Base-by-base conservation (phyloP, 257 asterid genomes). In the Solanum habrochaites region DNA sequence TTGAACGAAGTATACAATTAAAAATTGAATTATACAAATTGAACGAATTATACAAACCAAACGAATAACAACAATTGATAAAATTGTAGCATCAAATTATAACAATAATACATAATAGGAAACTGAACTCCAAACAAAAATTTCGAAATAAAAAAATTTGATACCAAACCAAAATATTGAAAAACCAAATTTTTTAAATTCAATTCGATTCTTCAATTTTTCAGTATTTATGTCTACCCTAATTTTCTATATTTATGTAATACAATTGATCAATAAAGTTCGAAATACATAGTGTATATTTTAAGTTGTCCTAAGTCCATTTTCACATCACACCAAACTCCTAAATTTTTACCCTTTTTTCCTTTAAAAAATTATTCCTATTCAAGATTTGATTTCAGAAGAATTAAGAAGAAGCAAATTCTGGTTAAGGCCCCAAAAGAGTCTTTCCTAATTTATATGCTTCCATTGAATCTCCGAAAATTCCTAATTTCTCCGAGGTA, bases 401-500 rank as follows among this genome's bases (percentile, higher is more conserved):
- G 11, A 37, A 21, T 23, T 23, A 58, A 8, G 11, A 74, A 40
- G 32, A 74, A 2, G 35, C 11, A 16, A 20, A 75, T 40, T 74
- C 27, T 74, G 13, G 56, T 23, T 74, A 20, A 21, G 32, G 62
- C 3, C 40, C 40, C 86, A 42, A 83, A 78, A 32, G 83, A 23
- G 23, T 49, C 64, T 58, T 58, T 20, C 2, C 66, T 58, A 58
- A 58, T 58, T 20, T 58, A 42, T 72, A 89, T 89, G 91, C 88
- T 86, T 66, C 87, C 88, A 47, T 64, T n/a, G 88, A 71, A 32
- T 87, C 83, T 60, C 40, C 91, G 3, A 31, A 74, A 77, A 52
- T 77, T 89, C 78, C 90, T 32, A 58, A 60, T 86, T 88, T 56
- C 83, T 8, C 86, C 83, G 31, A 85, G 94, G 94, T 92, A 49